Evolutionary conservation across 495 filamentous ascomycete genomes (phyloP).

Genomic region (Aspergillus homomorphus): DNA sequence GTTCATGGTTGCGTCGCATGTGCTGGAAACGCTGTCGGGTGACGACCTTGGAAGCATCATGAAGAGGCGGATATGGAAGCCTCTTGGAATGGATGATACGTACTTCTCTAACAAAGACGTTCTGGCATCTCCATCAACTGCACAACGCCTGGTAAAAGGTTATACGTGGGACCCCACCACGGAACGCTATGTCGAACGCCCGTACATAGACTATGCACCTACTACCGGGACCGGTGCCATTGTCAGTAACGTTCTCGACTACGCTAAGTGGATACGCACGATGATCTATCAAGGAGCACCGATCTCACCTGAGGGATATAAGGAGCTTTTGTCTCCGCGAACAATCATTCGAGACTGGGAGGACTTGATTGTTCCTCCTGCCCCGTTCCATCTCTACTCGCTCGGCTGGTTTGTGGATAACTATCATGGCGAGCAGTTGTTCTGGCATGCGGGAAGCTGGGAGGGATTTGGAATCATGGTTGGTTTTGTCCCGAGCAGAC

Average conservation of each 20-base stretch:
- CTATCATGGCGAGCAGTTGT: slow-evolving; percentile 42
- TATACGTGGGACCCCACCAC: slow-evolving; percentile 18
- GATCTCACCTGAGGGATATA: slow-evolving; percentile 33
- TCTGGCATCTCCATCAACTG: slow-evolving; percentile 4
- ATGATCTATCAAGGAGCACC: slow-evolving; percentile 27
- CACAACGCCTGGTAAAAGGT: slow-evolving; percentile 14
- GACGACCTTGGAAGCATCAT: slow-evolving; percentile 37
- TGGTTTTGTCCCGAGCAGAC: slow-evolving; percentile 41
- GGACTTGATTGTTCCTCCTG: slow-evolving; percentile 8
- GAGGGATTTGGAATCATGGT: slow-evolving; percentile 43
- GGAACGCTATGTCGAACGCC: slow-evolving; percentile 11
- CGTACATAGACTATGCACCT: slow-evolving; percentile 25
- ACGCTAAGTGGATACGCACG: slow-evolving; percentile 48
- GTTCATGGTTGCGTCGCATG: slow-evolving; percentile 44
- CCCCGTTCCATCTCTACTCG: slow-evolving; percentile 33
- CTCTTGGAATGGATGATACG: slow-evolving; percentile 44
- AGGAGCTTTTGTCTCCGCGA: slow-evolving; percentile 35
- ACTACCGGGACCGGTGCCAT: slow-evolving; percentile 49
- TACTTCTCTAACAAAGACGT: slow-evolving; percentile 30
- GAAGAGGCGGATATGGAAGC: slow-evolving; percentile 43
- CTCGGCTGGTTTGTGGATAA: slow-evolving; percentile 43
- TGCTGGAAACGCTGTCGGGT: slow-evolving; percentile 41
- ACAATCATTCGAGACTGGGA: slow-evolving; percentile 23
- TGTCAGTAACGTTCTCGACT: slow-evolving; percentile 52
- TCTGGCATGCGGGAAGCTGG: slow-evolving; percentile 45